Evolutionary conservation across 2,329 filamentous ascomycete species (phyloP).

Genomic region (Diplodia corticola): DNA sequence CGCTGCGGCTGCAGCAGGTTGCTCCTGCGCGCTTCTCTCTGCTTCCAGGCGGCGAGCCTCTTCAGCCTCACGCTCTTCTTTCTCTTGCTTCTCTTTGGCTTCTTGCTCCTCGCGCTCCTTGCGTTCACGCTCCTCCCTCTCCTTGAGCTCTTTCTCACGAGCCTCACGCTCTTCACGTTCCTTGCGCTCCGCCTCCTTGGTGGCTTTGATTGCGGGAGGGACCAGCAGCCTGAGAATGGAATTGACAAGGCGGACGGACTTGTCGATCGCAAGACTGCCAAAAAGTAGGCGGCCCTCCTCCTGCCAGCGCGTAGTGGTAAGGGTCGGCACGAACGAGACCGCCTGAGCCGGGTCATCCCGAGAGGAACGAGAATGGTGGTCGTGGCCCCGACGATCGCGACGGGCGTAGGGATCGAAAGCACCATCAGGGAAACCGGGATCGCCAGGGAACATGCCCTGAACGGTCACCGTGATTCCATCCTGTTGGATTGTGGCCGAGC

Average conservation of each 20-base stretch:
- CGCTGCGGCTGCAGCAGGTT: constrained; percentile 38
- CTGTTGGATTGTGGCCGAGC: constrained; percentile 45
- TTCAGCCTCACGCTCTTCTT: constrained; percentile 30
- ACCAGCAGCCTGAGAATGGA: constrained; percentile 72
- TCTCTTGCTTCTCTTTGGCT: constrained; percentile 47
- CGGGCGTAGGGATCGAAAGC: constrained; percentile 30
- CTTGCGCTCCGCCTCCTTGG: constrained; percentile 69
- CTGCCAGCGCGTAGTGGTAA: constrained; percentile 77
- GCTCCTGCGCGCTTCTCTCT: constrained; percentile 23
- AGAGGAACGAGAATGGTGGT: constrained; percentile 39
- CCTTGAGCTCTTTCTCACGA: constrained; percentile 42
- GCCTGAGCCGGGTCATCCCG: constrained; percentile 68
- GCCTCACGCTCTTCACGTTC: constrained; percentile 62
- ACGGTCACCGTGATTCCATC: constrained; percentile 37
- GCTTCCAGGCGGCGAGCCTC: constrained; percentile 34
- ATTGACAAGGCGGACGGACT: constrained; percentile 66
- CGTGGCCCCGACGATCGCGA: constrained; percentile 35
- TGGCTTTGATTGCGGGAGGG: constrained; percentile 79
- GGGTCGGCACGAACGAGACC: constrained; percentile 69
- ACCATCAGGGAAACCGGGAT: constrained; percentile 25
- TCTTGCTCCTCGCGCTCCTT: constrained; percentile 52
- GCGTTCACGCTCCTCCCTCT: constrained; percentile 43
- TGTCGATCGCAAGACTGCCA: constrained; percentile 66
- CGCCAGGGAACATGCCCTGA: constrained; percentile 47
- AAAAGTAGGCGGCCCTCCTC: constrained; percentile 90